Evolutionary conservation across 2,329 filamentous ascomycete species (phyloP).

Genomic region (Gnomoniopsis smithogilvyi): DNA sequence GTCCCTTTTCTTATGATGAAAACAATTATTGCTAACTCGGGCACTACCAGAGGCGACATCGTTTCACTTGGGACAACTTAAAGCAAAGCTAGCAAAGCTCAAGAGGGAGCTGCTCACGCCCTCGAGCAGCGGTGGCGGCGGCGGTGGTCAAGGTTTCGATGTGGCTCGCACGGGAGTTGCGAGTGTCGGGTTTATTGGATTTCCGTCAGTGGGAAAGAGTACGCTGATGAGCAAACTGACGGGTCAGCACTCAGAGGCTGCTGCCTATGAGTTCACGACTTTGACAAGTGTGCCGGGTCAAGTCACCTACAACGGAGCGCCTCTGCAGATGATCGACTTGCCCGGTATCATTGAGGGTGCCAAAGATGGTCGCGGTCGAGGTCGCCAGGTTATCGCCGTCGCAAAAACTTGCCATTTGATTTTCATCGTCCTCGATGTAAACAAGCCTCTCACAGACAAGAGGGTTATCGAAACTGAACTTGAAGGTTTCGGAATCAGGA

Average conservation of each 20-base stretch:
- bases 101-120: slow-evolving; percentile 95
- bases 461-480: slow-evolving; percentile 90
- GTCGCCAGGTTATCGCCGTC: slow-evolving; percentile 96
- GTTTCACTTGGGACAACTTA: slow-evolving; percentile 91
- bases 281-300: slow-evolving; percentile 96
- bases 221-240: slow-evolving; percentile 94
- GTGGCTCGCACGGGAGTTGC: slow-evolving; percentile 97
- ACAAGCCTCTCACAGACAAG: slow-evolving; percentile 97
- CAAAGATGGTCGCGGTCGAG: slow-evolving; percentile 96
- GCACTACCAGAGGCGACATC: slow-evolving; percentile 59
- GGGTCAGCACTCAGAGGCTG: slow-evolving; percentile 94
- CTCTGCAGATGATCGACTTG: slow-evolving; percentile 96
- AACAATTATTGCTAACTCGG: background rate
- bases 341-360: slow-evolving; percentile 98
- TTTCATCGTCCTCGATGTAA: slow-evolving; percentile 97
- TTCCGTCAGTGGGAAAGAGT: slow-evolving; percentile 97
- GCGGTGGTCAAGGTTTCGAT: slow-evolving; percentile 87
- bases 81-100: slow-evolving; percentile 96
- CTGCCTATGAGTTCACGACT: slow-evolving; percentile 98
- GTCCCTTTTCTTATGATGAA: background rate
- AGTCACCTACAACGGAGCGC: slow-evolving; percentile 91
- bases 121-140: slow-evolving; percentile 73
- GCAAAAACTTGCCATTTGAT: slow-evolving; percentile 98
- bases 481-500: slow-evolving; percentile 94
- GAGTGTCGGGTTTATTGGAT: slow-evolving; percentile 95